Conservation (phyloP, 495 filamentous ascomycete species). For the Aspergillus biplanus region DNA sequence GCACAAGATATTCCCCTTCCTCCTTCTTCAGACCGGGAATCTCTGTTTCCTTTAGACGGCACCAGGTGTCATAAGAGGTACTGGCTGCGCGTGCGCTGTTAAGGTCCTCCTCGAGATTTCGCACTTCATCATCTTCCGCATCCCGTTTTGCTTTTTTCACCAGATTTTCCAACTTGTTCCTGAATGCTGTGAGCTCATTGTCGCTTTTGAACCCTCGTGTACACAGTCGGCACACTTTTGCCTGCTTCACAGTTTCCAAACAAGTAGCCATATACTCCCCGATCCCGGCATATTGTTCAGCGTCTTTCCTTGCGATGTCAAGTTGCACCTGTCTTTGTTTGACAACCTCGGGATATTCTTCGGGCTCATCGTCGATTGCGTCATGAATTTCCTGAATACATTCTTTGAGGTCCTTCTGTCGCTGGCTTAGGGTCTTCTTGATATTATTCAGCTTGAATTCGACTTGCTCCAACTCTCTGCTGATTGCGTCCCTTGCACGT, state of each 20-base stretch:
- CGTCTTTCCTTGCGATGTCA: conserved; percentile 63
- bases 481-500: conserved; percentile 67
- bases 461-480: conserved; percentile 74
- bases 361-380: conserved; percentile 56
- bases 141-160: conserved; percentile 59
- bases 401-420: conserved; percentile 63
- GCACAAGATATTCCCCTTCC: conserved; percentile 52
- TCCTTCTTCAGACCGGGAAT: conserved; percentile 71
- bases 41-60: conserved; percentile 67
- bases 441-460: conserved; percentile 74
- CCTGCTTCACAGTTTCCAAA: conserved; percentile 57
- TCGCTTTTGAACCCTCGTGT: conserved; percentile 62
- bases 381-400: conserved; percentile 56
- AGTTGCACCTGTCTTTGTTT: conserved; percentile 62
- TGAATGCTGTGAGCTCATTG: conserved; percentile 59
- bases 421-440: conserved; percentile 63
- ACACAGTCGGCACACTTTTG: conserved; percentile 75
- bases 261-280: conserved; percentile 66
- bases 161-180: conserved; percentile 62
- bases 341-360: conserved; percentile 55
- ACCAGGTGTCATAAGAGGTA: conserved; percentile 72
- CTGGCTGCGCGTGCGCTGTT: conserved; percentile 60
- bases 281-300: conserved; percentile 62
- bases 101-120: conserved; percentile 56
- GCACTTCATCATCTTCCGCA: conserved; percentile 56